A percentile compares a stretch with the other conserved stretches of the same genome.
Evolutionary conservation across 2,329 filamentous ascomycete species (phyloP).

Genomic region (Pezicula radicicola): DNA sequence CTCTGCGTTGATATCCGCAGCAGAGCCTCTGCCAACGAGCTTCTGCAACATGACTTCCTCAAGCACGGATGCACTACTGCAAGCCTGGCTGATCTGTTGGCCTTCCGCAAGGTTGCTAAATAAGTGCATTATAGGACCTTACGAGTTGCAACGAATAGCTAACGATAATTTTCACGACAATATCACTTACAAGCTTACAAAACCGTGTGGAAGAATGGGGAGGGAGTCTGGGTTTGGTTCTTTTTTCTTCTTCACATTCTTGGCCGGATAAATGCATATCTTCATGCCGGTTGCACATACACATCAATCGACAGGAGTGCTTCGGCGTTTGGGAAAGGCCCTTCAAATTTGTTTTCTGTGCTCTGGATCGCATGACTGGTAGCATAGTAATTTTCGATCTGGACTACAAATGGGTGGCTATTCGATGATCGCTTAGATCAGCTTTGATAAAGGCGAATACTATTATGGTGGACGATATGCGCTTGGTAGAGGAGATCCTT

Average conservation of each 20-base stretch:
- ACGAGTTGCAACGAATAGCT: not conserved
- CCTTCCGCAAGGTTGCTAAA: slow-evolving; percentile 76
- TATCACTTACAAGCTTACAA: not conserved
- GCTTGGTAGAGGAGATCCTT: too few species aligned
- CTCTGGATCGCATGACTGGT: not conserved
- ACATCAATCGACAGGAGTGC: not conserved
- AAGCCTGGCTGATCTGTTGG: slow-evolving; percentile 82
- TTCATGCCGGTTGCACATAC: not conserved
- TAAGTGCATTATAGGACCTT: slow-evolving; percentile 30
- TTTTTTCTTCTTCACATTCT: not conserved
- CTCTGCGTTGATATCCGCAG: slow-evolving; percentile 96
- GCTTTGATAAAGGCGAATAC: too few species aligned
- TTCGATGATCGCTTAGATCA: too few species aligned
- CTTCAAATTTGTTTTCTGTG: not conserved
- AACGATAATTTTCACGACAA: slow-evolving; percentile 1
- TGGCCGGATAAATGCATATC: not conserved
- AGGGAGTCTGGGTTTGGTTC: not conserved
- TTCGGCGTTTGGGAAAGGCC: not conserved
- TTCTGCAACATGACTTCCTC: slow-evolving; percentile 90
- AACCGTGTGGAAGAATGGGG: not conserved
- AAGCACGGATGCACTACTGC: slow-evolving; percentile 83
- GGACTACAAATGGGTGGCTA: not conserved
- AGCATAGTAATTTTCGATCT: not conserved
- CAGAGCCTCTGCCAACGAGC: slow-evolving; percentile 84
- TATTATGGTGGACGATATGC: too few species aligned